Evolutionary conservation across 345 rosid species (phyloP).

Genomic region (Cochlearia excelsa): DNA sequence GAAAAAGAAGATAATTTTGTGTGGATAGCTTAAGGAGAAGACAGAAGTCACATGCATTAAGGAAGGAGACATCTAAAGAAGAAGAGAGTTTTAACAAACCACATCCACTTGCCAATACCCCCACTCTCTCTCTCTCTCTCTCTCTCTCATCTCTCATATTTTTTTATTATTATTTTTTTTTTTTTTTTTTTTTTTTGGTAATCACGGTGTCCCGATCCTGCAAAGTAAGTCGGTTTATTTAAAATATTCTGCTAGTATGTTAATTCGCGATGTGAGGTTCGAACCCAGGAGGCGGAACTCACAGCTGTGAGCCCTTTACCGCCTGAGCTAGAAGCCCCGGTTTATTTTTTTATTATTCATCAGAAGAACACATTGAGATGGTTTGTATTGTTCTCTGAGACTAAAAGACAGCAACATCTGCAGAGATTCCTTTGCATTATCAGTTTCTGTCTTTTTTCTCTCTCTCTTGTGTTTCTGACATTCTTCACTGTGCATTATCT

Average conservation of each 20-base stretch:
- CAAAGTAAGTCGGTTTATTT: too few species aligned
- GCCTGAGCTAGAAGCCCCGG: too few species aligned
- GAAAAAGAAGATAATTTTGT: conserved; percentile 13
- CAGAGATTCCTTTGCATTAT: conserved; percentile 34
- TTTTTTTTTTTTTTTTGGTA: too few species aligned
- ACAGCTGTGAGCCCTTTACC: too few species aligned
- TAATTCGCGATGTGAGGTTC: too few species aligned
- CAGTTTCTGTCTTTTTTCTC: conserved; percentile 17
- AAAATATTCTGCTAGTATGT: too few species aligned
- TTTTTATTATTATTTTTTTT: conserved; percentile 11
- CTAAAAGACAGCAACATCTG: conserved; percentile 15
- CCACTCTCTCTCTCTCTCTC: conserved; percentile 4
- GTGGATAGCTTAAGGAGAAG: conserved; percentile 24
- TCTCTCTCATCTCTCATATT: conserved; percentile 20
- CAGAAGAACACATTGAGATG: neutral
- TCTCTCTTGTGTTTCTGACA: conserved; percentile 19
- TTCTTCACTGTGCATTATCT: conserved; percentile 24
- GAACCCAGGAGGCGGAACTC: too few species aligned
- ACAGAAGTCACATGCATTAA: conserved; percentile 54
- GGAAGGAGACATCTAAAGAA: conserved; percentile 40
- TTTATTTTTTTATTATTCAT: conserved; percentile 10
- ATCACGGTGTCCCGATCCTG: too few species aligned
- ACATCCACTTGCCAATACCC: conserved; percentile 66
- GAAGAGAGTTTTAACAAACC: conserved; percentile 22
- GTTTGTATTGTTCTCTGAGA: conserved; percentile 32